Conservation (phyloP, 768 basidiomycete species). For the Xerocomellus intermedius region DNA sequence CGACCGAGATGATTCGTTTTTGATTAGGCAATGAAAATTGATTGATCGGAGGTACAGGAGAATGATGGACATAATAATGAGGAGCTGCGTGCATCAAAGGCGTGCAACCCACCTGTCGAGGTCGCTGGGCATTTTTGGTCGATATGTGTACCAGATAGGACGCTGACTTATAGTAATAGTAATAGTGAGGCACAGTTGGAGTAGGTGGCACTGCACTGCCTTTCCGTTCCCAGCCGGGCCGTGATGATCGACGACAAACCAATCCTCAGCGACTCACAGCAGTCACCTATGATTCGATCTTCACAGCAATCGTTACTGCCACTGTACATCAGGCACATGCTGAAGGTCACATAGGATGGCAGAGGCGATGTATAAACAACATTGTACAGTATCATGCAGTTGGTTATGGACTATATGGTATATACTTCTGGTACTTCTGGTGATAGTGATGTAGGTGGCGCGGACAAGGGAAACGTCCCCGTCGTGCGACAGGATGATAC, state of each 20-base stretch:
- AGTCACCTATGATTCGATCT: conserved; percentile 7
- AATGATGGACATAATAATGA: conserved; percentile 25
- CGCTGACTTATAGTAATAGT: conserved; percentile 32
- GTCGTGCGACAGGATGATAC: conserved; percentile 21
- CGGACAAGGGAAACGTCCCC: conserved; percentile 2
- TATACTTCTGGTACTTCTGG: conserved; percentile 30
- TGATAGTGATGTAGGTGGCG: conserved; percentile 23
- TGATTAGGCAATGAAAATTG: conserved; percentile 17
- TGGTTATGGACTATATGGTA: conserved; percentile 30
- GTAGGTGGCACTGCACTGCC: conserved; percentile 28
- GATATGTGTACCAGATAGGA: conserved; percentile 24
- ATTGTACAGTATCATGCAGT: conserved; percentile 34
- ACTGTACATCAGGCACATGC: conserved; percentile 28
- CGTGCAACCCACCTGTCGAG: conserved; percentile 51
- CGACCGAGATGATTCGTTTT: conserved; percentile 14
- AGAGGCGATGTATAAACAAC: conserved; percentile 29
- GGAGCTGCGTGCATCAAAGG: conserved; percentile 28
- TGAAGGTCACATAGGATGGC: conserved; percentile 8
- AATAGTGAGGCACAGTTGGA: conserved; percentile 23
- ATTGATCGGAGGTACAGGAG: conserved; percentile 27
- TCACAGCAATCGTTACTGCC: conserved; percentile 8
- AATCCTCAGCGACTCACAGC: conserved; percentile 6
- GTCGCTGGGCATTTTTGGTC: conserved; percentile 48
- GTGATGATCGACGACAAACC: conserved; percentile 23
- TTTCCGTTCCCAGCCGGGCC: conserved; percentile 9